Evolutionary conservation across 805 yeast genomes (phyloP).

Genomic region (Kurtzmaniella fragi): DNA sequence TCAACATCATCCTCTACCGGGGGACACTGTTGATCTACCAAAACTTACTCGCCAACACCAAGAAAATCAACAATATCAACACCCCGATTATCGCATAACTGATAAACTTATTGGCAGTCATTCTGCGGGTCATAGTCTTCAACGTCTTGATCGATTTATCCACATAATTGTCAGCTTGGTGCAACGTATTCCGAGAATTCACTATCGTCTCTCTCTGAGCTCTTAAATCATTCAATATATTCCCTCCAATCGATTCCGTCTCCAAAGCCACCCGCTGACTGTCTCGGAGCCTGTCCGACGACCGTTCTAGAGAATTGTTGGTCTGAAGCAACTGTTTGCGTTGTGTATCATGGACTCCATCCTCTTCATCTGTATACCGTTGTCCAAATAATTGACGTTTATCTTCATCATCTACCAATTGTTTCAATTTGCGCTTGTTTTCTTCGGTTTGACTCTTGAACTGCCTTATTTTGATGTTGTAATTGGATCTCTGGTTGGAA

Average conservation of each 20-base stretch:
- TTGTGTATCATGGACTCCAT: constrained; percentile 51
- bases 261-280: constrained; percentile 88
- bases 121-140: constrained; percentile 85
- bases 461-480: constrained; percentile 71
- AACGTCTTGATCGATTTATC: constrained; percentile 84
- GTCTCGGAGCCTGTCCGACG: constrained; percentile 78
- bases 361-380: constrained; percentile 32
- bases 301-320: constrained; percentile 74
- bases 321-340: constrained; percentile 75
- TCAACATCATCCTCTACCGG: neutral
- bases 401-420: constrained; percentile 64
- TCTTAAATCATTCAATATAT: constrained; percentile 79
- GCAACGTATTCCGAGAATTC: constrained; percentile 78
- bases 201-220: constrained; percentile 90
- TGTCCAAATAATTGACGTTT: constrained; percentile 68
- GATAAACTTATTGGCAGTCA: constrained; percentile 86
- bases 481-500: constrained; percentile 63
- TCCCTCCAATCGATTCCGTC: constrained; percentile 88
- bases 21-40: constrained; percentile 29
- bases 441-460: constrained; percentile 57
- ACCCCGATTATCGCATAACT: constrained; percentile 91
- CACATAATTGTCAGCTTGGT: constrained; percentile 89
- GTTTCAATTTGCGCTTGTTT: constrained; percentile 50
- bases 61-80: constrained; percentile 69
- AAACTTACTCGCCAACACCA: constrained; percentile 82